Evolutionary conservation across 2,329 filamentous ascomycete species (phyloP).

Genomic region (Lasiodiplodia theobromae): DNA sequence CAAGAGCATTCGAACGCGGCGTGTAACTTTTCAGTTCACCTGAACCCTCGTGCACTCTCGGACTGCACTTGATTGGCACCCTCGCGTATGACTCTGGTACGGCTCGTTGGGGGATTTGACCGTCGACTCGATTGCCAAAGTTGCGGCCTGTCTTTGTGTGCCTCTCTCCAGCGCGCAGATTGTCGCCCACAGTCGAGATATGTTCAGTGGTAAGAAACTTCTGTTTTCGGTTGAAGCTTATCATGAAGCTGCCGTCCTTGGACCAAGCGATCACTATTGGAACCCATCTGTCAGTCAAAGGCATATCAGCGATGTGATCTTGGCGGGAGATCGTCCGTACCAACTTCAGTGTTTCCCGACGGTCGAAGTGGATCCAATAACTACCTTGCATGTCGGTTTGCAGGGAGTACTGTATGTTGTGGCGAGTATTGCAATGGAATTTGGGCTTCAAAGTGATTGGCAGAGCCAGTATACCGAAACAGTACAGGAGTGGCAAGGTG

Average conservation of each 20-base stretch:
- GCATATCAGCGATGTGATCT: not conserved
- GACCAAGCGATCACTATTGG: not conserved
- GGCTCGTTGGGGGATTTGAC: too few relatives aligned
- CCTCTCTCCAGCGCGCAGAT: too few relatives aligned
- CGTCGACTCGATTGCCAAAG: too few relatives aligned
- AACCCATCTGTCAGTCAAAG: not conserved
- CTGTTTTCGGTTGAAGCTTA: not conserved
- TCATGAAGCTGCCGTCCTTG: not conserved
- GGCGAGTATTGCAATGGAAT: not conserved
- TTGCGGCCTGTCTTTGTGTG: too few relatives aligned
- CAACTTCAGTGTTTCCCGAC: not conserved
- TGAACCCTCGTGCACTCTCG: too few relatives aligned
- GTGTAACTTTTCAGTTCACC: too few relatives aligned
- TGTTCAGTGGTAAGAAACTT: too few relatives aligned
- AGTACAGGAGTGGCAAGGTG: not conserved
- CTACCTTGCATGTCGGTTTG: not conserved
- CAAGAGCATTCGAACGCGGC: too few relatives aligned
- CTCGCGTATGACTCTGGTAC: too few relatives aligned
- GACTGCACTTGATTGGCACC: too few relatives aligned
- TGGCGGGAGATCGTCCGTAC: not conserved
- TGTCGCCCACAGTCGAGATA: too few relatives aligned
- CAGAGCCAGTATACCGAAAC: not conserved
- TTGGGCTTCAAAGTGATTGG: not conserved
- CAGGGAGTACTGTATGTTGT: rapidly evolving
- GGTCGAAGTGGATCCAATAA: not conserved